A percentile compares a stretch with the other conserved stretches of the same genome.
Conservation (phyloP, 495 filamentous ascomycete genomes). For the Daldinia concentrica region DNA sequence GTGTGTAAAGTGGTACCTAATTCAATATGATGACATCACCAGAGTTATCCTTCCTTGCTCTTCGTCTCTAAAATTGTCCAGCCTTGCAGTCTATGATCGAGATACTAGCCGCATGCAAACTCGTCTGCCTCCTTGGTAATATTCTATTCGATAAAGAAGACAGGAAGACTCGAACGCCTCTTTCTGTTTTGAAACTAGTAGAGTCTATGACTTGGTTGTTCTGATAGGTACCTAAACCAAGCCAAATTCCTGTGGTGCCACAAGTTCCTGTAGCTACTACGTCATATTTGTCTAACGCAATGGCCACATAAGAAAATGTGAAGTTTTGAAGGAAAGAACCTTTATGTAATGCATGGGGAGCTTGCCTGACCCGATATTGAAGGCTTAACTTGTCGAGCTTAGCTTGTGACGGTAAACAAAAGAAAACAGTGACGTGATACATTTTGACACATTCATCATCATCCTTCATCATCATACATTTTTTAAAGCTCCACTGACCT, state of each 20-base stretch:
- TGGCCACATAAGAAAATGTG: slow-evolving; percentile 13
- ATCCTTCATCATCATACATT: slow-evolving; percentile 37
- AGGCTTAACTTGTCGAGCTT: neutral
- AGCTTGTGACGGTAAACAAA: slow-evolving; percentile 39
- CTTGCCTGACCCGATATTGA: neutral
- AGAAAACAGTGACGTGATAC: slow-evolving; percentile 41
- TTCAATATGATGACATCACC: slow-evolving; percentile 37
- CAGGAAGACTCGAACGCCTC: neutral
- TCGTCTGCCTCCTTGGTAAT: neutral
- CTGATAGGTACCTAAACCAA: neutral
- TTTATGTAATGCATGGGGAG: neutral
- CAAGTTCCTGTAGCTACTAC: slow-evolving; percentile 31
- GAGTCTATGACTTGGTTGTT: neutral
- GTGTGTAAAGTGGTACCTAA: slow-evolving; percentile 6
- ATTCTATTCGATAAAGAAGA: slow-evolving; percentile 16
- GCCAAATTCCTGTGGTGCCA: neutral
- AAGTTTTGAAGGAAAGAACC: neutral
- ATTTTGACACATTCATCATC: slow-evolving; percentile 28
- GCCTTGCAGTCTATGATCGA: slow-evolving; percentile 29
- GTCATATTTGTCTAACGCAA: slow-evolving; percentile 35
- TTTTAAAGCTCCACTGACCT: slow-evolving; percentile 21
- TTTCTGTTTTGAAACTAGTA: slow-evolving; percentile 25
- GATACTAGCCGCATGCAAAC: slow-evolving; percentile 30
- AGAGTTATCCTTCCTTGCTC: slow-evolving; percentile 21
- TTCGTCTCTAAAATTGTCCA: slow-evolving; percentile 13